Conservation (phyloP, 352 stramenopile genomes). For the Phytopythium delawarense region DNA sequence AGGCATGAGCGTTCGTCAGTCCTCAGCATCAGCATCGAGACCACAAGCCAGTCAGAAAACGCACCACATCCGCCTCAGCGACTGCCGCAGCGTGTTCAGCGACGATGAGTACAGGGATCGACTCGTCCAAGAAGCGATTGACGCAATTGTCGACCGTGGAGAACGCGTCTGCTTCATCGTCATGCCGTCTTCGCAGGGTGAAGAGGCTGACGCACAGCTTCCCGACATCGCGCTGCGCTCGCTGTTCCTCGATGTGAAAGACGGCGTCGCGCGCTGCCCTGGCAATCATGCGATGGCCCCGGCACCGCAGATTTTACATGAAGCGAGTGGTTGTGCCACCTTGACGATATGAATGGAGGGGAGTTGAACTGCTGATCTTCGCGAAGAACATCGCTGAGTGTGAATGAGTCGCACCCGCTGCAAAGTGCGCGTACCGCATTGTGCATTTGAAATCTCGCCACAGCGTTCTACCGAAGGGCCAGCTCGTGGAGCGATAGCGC, state of each 20-base stretch:
- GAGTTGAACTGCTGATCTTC: neutral
- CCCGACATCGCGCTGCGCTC: constrained; percentile 36
- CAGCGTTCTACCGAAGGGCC: neutral
- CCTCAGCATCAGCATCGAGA: neutral
- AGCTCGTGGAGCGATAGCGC: neutral
- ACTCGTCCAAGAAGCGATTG: constrained; percentile 29
- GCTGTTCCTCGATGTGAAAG: constrained; percentile 42
- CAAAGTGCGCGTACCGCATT: neutral
- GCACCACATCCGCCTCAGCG: constrained; percentile 28
- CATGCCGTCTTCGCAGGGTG: constrained; percentile 9
- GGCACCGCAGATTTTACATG: constrained; percentile 14
- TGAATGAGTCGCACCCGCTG: neutral
- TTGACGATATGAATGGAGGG: constrained; percentile 9
- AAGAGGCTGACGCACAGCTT: constrained; percentile 11
- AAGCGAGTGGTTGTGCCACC: constrained; percentile 23
- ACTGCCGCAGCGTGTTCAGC: constrained; percentile 41
- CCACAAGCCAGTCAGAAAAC: neutral
- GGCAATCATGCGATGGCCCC: neutral
- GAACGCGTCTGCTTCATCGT: constrained; percentile 33
- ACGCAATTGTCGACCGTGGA: constrained; percentile 13
- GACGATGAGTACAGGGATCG: constrained; percentile 43
- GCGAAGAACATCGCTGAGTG: neutral
- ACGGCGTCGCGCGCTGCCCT: constrained; percentile 12
- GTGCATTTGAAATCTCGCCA: neutral
- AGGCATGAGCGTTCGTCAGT: too few species aligned